phyloP scores from a whole-genome alignment of 495 filamentous ascomycete species.

The Annulohypoxylon moriforme region DNA sequence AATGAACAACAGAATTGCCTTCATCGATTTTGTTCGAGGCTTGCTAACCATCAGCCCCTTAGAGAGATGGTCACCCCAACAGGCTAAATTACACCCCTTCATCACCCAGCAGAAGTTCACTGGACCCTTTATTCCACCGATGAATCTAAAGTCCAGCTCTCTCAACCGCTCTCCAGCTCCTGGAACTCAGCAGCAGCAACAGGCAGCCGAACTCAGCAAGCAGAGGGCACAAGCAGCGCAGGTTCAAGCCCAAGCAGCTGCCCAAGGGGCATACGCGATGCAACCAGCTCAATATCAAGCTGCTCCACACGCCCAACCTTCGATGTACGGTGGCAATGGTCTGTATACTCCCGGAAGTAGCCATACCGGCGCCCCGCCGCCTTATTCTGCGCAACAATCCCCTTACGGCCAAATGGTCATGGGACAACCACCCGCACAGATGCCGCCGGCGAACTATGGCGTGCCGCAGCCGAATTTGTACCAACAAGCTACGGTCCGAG shows the following conservation, averaged over 20 bases:
- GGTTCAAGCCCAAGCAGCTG: constrained; percentile 67
- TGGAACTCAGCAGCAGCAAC: constrained; percentile 96
- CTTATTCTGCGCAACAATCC: constrained; percentile 78
- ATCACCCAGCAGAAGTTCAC: constrained; percentile 99
- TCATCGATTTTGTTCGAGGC: constrained; percentile 99
- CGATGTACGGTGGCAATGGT: constrained; percentile 78
- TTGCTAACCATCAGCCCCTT: constrained; percentile 94
- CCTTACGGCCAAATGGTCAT: constrained; percentile 84
- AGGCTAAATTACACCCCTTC: constrained; percentile 97
- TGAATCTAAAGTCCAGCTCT: constrained; percentile 90
- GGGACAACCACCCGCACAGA: constrained; percentile 70
- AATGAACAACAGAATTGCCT: constrained; percentile 97
- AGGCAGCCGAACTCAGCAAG: constrained; percentile 90
- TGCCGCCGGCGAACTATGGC: constrained; percentile 75
- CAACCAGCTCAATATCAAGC: constrained; percentile 59
- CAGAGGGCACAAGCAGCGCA: constrained; percentile 81
- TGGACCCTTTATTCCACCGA: constrained; percentile 94
- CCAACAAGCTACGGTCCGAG: constrained; percentile 83
- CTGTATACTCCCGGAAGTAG: constrained; percentile 77
- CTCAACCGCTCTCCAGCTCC: constrained; percentile 89
- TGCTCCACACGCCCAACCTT: constrained; percentile 60
- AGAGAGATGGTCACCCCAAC: constrained; percentile 97
- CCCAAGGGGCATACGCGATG: constrained; percentile 61
- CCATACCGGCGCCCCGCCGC: constrained; percentile 79
- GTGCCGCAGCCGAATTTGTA: constrained; percentile 76